phyloP scores from a whole-genome alignment of 2,329 filamentous ascomycete species.

The Huntiella savannae region DNA sequence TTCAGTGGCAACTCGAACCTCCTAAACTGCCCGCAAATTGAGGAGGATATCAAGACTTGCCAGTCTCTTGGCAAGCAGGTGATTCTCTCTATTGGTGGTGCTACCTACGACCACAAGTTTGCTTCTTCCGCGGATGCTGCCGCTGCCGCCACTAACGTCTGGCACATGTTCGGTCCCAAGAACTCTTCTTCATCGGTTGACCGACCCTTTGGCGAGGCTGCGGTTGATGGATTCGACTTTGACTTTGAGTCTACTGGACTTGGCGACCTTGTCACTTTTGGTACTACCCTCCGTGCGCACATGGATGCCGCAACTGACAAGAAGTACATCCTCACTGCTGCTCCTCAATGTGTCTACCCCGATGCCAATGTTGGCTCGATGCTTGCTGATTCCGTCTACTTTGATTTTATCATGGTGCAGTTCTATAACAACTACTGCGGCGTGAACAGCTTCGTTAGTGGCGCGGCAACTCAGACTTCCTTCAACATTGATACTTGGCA shows the following conservation, averaged over 20 bases:
- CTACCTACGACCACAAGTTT: constrained; percentile 35
- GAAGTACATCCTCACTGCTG: constrained; percentile 22
- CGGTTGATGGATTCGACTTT: constrained; percentile 26
- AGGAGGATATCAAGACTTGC: constrained; percentile 28
- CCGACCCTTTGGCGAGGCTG: constrained; percentile 20
- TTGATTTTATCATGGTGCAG: constrained; percentile 28
- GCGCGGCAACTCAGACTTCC: constrained; percentile 16
- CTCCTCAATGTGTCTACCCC: constrained; percentile 25
- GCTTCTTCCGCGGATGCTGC: constrained; percentile 17
- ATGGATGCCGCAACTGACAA: constrained; percentile 29
- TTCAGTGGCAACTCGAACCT: constrained; percentile 36
- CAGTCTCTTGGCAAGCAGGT: constrained; percentile 24
- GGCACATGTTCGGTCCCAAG: constrained; percentile 22
- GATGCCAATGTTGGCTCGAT: constrained; percentile 21
- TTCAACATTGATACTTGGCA: constrained; percentile 34
- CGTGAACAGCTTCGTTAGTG: constrained; percentile 25
- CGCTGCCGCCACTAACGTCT: constrained; percentile 22
- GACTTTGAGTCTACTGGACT: constrained; percentile 20
- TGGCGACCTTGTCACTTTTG: constrained; percentile 18
- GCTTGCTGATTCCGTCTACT: constrained; percentile 21
- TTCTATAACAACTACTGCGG: constrained; percentile 42
- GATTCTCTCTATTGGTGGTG: constrained; percentile 26
- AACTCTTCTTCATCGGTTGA: constrained; percentile 16
- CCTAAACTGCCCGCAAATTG: constrained; percentile 43
- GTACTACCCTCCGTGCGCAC: constrained; percentile 19